Base-by-base conservation (phyloP, 1,284 basidiomycete species). In the Flammula alnicola region DNA sequence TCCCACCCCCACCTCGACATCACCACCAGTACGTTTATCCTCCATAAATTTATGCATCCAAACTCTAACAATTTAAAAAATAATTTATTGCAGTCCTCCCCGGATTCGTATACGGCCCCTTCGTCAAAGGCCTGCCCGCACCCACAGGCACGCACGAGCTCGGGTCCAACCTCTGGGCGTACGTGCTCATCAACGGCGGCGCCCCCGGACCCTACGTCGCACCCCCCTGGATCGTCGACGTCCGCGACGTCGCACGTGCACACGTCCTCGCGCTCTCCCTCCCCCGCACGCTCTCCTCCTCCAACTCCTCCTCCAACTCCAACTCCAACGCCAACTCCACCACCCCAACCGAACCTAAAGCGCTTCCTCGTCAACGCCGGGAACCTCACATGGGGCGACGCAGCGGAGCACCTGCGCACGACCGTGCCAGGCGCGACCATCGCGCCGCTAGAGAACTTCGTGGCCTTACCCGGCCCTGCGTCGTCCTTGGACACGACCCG, bases 231-330 rank as follows among this genome's bases (percentile, higher is more conserved):
- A 61, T 58, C 50, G 59, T 66, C 49, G 63, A 73, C 49, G 66
- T 71, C 4, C 65, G 64, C 11, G 72, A 73, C 40, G 67, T 69
- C 11, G 70, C 69, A 16, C 54, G 48, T 1, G 67, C 68, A 3
- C 68, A 70, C 45, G 59, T 73, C 19, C 56, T 59, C 6, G 66
- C 67, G 29, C 60, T 73, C 44, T 40, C 40, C 29, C 47, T 58
- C 9, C 59, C 62, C 3, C 47, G n/a, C n/a, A n/a, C n/a, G n/a
- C n/a, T n/a, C n/a, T n/a, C n/a, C n/a, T n/a, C n/a, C n/a, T n/a
- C 47, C 17, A 47, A 35, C 3, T 17, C 31, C 12, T 33, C 48
- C 4, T 47, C 54, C 4, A 54, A 57, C 19, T 39, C 56, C 25
- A 70, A 68, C n/a, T n/a, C n/a, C n/a, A n/a, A n/a, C n/a, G n/a